phyloP scores from a whole-genome alignment of 192 early-diverging fungal genomes.

The Mortierella antarctica region DNA sequence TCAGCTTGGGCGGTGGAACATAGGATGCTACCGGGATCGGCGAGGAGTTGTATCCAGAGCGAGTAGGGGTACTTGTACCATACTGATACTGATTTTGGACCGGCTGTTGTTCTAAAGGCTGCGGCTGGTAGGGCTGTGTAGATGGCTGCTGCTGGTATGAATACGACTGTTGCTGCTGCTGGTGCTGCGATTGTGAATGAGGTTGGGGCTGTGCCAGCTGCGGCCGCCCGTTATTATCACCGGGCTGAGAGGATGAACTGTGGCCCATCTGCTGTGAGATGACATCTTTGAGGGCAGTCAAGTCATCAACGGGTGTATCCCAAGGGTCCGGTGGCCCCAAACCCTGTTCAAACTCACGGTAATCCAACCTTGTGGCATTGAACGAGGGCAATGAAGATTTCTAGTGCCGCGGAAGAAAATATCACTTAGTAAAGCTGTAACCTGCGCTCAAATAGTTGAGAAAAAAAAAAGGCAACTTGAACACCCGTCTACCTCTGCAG shows the following conservation, averaged over 20 bases:
- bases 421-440: background rate
- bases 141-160: slow-evolving; percentile 15
- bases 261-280: slow-evolving; percentile 56
- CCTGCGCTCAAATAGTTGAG: background rate
- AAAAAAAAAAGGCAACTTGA: background rate
- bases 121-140: background rate
- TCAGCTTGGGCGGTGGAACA: slow-evolving; percentile 19
- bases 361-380: slow-evolving; percentile 56
- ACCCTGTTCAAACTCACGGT: slow-evolving; percentile 74
- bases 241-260: background rate
- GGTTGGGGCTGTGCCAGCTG: slow-evolving; percentile 4
- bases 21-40: slow-evolving; percentile 34
- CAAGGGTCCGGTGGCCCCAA: slow-evolving; percentile 71
- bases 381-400: slow-evolving; percentile 38
- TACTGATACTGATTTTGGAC: slow-evolving; percentile 7
- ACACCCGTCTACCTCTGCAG: slow-evolving; percentile 20
- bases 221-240: background rate
- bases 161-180: slow-evolving; percentile 12
- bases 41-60: slow-evolving; percentile 34
- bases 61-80: background rate
- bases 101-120: background rate
- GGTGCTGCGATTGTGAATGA: slow-evolving; percentile 14
- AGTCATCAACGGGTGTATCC: slow-evolving; percentile 68
- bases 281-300: slow-evolving; percentile 64
- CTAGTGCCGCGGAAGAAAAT: background rate